Evolutionary conservation across 495 filamentous ascomycete species (phyloP), one percentile per base, ranked within the genome.

Genomic region (Glarea lozoyensis): DNA sequence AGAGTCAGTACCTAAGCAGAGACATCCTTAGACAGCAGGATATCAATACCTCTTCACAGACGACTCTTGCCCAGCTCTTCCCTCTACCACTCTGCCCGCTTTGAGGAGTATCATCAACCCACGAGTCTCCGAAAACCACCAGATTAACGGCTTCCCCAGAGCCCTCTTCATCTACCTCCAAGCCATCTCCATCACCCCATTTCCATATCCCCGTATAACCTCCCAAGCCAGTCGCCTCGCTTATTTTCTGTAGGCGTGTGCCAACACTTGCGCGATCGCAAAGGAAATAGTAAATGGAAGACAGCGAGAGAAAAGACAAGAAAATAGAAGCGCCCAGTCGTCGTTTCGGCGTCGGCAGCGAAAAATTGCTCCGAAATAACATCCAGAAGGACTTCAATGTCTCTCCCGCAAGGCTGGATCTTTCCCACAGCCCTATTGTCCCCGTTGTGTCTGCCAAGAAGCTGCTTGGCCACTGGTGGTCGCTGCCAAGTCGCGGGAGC

Each of bases 41-140:
- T 21, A 13, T 15, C 12, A 38, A 34, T 46, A 54, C 51, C 45
- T 56, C 46, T 6, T 52, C 49, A 33, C 54, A 59, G n/a, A 59
- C 33, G 13, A 46, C 34, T 9, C 54, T 42, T 2, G 49, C 19
- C 58, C 58, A 60, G 21, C 43, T 54, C 36, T 42, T 45, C 15
- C 46, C 48, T 1, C n/a, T 19, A 19, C 31, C 43, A 2, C 23
- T 38, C 3, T 30, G 23, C 11, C 40, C 45, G 1, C 16, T 25
- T 7, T 16, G 17, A 2, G 2, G 7, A 22, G 23, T 10, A 20
- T 42, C 46, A 44, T 48, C 50, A 22, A 48, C 47, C 54, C 54
- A 57, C 16, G 40, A 43, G 24, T 57, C 54, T 10, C 54, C 54
- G 43, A 57, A 57, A 3, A 53, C 40, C 1, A 57, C 47, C 19